These are phyloP conservation scores for Cercospora zeae-maydis DNA, from an alignment of 2,329 filamentous ascomycete genomes.

Conservation along the genomic window DNA sequence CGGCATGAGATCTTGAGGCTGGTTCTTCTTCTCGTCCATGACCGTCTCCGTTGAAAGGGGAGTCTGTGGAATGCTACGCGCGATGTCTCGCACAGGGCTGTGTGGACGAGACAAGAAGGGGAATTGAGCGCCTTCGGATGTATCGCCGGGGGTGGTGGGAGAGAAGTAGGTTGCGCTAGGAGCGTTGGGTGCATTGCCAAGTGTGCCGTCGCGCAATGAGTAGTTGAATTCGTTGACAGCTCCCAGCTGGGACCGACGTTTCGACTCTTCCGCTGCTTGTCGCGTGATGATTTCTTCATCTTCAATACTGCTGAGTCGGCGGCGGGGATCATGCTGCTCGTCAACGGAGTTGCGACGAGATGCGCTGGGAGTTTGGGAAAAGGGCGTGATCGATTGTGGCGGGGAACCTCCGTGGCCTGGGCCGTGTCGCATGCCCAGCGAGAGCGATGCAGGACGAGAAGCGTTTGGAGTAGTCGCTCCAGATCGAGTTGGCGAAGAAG, in stretches of 20 bases:
- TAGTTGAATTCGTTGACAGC: constrained; percentile 31
- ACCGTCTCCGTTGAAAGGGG: constrained; percentile 55
- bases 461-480: constrained; percentile 27
- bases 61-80: constrained; percentile 28
- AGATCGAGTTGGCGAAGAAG: constrained; percentile 33
- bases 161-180: constrained; percentile 23
- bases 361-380: constrained; percentile 7
- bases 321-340: constrained; percentile 20
- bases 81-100: constrained; percentile 26
- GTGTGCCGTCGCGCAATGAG: constrained; percentile 31
- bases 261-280: constrained; percentile 34
- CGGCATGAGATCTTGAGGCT: constrained; percentile 63
- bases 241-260: constrained; percentile 30
- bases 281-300: constrained; percentile 35
- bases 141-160: constrained; percentile 23
- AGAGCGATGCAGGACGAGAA: constrained; percentile 25
- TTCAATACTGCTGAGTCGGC: constrained; percentile 28
- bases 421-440: constrained; percentile 32
- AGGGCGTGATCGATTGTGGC: constrained; percentile 12
- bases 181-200: constrained; percentile 16
- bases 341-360: constrained; percentile 32
- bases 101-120: constrained; percentile 31
- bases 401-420: constrained; percentile 32
- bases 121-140: constrained; percentile 25
- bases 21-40: constrained; percentile 59